Evolutionary conservation across 2,329 filamentous ascomycete genomes (phyloP).

Genomic region (Truncatella angustata): DNA sequence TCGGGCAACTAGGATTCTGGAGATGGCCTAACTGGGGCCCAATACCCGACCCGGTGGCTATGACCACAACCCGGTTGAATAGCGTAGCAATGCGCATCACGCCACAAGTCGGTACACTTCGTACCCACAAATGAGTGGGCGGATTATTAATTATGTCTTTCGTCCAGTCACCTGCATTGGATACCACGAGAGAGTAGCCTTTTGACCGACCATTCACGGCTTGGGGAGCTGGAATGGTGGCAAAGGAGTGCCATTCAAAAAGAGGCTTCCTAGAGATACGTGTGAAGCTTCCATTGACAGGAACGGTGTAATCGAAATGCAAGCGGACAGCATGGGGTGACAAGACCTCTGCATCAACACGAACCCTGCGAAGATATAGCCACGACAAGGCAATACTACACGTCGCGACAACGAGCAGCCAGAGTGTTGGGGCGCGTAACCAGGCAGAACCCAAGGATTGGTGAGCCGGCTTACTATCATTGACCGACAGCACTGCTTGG

Average conservation of each 20-base stretch:
- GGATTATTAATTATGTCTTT: conserved; percentile 58
- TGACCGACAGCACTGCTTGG: conserved; percentile 55
- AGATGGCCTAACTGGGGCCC: conserved; percentile 66
- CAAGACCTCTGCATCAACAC: conserved; percentile 63
- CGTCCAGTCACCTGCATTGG: conserved; percentile 76
- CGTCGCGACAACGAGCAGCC: conserved; percentile 66
- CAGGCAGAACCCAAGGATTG: conserved; percentile 34
- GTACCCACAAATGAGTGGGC: conserved; percentile 63
- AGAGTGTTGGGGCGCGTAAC: conserved; percentile 50
- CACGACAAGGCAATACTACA: conserved; percentile 69
- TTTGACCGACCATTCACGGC: conserved; percentile 31
- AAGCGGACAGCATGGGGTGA: conserved; percentile 72
- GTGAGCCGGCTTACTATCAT: conserved; percentile 31
- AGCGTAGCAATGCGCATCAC: conserved; percentile 66
- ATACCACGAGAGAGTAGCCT: conserved; percentile 68
- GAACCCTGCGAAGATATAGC: conserved; percentile 66
- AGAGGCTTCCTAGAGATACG: conserved; percentile 63
- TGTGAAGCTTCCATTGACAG: conserved; percentile 54
- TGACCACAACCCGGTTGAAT: conserved; percentile 63
- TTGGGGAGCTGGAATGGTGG: conserved; percentile 62
- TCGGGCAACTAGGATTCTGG: conserved; percentile 42
- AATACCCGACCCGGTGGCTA: conserved; percentile 73
- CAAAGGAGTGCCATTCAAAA: conserved; percentile 74
- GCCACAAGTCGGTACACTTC: conserved; percentile 65
- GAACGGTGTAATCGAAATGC: conserved; percentile 63